phyloP scores from a whole-genome alignment of 495 filamentous ascomycete genomes.

The Hypoxylon perforatum region DNA sequence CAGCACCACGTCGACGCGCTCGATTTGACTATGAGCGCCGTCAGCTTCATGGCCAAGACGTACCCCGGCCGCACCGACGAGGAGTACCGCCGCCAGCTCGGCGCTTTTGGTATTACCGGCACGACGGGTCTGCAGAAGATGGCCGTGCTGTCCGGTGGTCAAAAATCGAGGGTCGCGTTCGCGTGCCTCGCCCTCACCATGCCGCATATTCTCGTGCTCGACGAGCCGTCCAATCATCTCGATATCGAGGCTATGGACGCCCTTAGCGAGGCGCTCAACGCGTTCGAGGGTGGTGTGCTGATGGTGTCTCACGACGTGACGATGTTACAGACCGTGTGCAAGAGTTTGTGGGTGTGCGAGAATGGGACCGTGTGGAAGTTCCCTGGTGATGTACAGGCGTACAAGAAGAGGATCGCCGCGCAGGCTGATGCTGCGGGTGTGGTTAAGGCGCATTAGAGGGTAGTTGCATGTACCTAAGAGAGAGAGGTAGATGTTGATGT shows the following conservation, averaged over 20 bases:
- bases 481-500: neutral
- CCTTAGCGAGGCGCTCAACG: conserved; percentile 79
- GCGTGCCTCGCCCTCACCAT: conserved; percentile 91
- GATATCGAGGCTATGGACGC: conserved; percentile 99
- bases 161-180: conserved; percentile 98
- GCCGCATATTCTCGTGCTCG: conserved; percentile 96
- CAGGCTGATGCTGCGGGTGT: conserved; percentile 91
- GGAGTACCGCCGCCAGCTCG: conserved; percentile 94
- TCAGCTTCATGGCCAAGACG: conserved; percentile 93
- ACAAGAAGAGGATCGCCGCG: conserved; percentile 94
- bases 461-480: neutral
- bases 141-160: conserved; percentile 92
- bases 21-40: conserved; percentile 86
- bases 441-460: conserved; percentile 66
- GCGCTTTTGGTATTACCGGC: conserved; percentile 97
- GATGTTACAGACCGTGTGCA: conserved; percentile 96
- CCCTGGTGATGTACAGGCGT: conserved; percentile 91
- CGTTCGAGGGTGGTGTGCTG: conserved; percentile 93
- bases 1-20: conserved; percentile 99
- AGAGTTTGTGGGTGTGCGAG: conserved; percentile 95
- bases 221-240: conserved; percentile 97
- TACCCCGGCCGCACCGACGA: conserved; percentile 94
- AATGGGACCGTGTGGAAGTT: conserved; percentile 96
- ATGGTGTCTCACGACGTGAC: conserved; percentile 99
- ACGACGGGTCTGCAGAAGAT: conserved; percentile 98